Conservation (phyloP, 768 basidiomycete genomes). For the Mrakia blollopis region DNA sequence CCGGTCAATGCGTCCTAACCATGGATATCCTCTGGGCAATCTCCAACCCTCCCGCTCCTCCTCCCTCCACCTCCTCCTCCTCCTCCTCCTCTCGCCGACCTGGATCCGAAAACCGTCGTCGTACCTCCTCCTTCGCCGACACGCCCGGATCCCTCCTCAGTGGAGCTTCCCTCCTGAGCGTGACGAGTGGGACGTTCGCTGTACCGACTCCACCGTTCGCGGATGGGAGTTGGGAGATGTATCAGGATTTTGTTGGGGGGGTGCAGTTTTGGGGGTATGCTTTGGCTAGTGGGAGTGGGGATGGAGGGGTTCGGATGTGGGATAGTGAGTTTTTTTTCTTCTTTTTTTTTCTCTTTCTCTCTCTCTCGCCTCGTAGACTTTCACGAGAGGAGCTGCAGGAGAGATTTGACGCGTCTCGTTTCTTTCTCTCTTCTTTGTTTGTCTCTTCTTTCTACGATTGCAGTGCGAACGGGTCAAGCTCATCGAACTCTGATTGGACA, state of each 20-base stretch:
- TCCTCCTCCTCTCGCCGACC: too few relatives aligned
- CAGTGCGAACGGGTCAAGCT: conserved; percentile 96
- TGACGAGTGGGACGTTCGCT: conserved; percentile 62
- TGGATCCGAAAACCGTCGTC: background rate
- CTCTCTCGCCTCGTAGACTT: background rate
- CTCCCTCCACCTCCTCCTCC: conserved; percentile 31
- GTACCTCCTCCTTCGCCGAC: conserved; percentile 33
- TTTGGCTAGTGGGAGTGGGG: conserved; percentile 91
- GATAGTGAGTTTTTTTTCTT: conserved; percentile 65
- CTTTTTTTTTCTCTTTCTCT: background rate
- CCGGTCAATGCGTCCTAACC: conserved; percentile 96
- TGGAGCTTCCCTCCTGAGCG: conserved; percentile 52
- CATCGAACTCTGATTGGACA: conserved; percentile 90
- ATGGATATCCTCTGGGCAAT: conserved; percentile 99
- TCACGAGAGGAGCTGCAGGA: background rate
- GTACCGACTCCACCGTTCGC: conserved; percentile 81
- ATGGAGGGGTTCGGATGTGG: conserved; percentile 98
- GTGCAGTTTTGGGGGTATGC: conserved; percentile 99
- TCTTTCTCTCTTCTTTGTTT: background rate
- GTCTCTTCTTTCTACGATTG: background rate
- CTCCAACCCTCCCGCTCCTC: conserved; percentile 63
- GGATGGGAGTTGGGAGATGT: conserved; percentile 89
- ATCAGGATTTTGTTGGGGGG: conserved; percentile 93
- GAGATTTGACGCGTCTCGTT: background rate
- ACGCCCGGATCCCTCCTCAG: conserved; percentile 9